Percentiles rank a stretch among this genome's conserved stretches.
phyloP scores from a whole-genome alignment of 768 basidiomycete genomes.

The Hirschioporus abietinus region DNA sequence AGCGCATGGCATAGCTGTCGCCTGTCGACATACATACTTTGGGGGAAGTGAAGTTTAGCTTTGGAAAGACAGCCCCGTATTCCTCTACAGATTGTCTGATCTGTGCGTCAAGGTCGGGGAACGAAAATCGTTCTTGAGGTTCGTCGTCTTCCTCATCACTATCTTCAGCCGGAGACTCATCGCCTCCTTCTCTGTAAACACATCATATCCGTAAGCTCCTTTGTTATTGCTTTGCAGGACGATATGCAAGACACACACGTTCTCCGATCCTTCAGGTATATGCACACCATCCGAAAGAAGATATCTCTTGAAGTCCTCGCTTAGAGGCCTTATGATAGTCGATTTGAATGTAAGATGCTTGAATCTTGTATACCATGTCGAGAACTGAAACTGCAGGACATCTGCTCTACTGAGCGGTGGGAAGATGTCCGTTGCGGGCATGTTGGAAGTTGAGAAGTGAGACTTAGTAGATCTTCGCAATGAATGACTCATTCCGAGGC shows the following conservation, averaged over 20 bases:
- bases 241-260: constrained; percentile 47
- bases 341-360: constrained; percentile 61
- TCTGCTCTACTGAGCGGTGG: constrained; percentile 46
- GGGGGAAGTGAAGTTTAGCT: constrained; percentile 95
- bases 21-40: constrained; percentile 42
- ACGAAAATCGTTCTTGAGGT: constrained; percentile 43
- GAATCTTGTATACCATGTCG: constrained; percentile 79
- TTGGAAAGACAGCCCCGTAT: constrained; percentile 88
- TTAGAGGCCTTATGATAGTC: constrained; percentile 66
- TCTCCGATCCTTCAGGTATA: constrained; percentile 76
- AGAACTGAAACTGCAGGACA: constrained; percentile 74
- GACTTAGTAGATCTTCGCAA: background rate
- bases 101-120: constrained; percentile 74
- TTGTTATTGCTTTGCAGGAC: too few species aligned
- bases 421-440: constrained; percentile 34
- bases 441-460: background rate
- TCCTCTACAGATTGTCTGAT: constrained; percentile 61
- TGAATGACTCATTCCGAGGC: too few species aligned
- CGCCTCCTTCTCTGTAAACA: too few species aligned
- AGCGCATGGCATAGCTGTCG: background rate
- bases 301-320: constrained; percentile 59
- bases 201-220: too few species aligned
- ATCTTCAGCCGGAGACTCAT: constrained; percentile 18
- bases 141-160: constrained; percentile 30
- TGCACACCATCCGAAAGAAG: constrained; percentile 82